These are phyloP conservation scores for Linaria vulgaris DNA, from an alignment of 257 asterid genomes.

Conservation along the genomic window DNA sequence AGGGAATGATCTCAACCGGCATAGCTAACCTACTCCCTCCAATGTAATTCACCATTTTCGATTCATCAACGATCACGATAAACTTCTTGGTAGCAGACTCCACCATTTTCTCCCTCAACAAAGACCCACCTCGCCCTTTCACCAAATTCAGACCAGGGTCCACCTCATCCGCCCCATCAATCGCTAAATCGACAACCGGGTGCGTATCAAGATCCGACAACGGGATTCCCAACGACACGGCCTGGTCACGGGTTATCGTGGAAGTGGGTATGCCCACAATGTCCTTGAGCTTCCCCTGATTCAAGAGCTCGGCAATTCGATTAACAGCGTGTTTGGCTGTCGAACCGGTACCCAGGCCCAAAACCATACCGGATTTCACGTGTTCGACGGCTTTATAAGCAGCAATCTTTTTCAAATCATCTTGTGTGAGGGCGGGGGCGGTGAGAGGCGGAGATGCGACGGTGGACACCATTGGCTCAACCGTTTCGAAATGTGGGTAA, in stretches of 20 bases:
- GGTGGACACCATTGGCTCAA: slow-evolving; percentile 39
- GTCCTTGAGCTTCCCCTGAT: slow-evolving; percentile 47
- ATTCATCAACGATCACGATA: slow-evolving; percentile 57
- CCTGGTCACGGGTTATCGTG: slow-evolving; percentile 50
- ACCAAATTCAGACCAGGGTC: slow-evolving; percentile 61
- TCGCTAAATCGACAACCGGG: slow-evolving; percentile 58
- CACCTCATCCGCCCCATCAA: slow-evolving; percentile 74
- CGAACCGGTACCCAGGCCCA: slow-evolving; percentile 65
- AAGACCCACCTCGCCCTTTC: slow-evolving; percentile 64
- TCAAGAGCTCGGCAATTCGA: slow-evolving; percentile 46
- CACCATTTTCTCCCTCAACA: slow-evolving; percentile 61
- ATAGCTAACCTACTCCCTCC: slow-evolving; percentile 69
- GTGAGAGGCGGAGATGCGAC: slow-evolving; percentile 28
- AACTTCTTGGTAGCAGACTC: slow-evolving; percentile 53
- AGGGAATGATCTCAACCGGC: slow-evolving; percentile 72
- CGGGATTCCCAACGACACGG: slow-evolving; percentile 53
- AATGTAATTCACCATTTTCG: slow-evolving; percentile 49
- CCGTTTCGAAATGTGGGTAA: slow-evolving; percentile 36
- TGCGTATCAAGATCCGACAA: slow-evolving; percentile 62
- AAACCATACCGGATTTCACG: slow-evolving; percentile 60
- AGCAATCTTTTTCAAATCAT: slow-evolving; percentile 57
- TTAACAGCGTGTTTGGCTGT: slow-evolving; percentile 69
- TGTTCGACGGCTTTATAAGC: slow-evolving; percentile 71
- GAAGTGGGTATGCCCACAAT: slow-evolving; percentile 64
- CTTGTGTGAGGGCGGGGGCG: slow-evolving; percentile 60